Evolutionary conservation across 192 early-diverging fungal species (phyloP).

Genomic region (Bifiguratus adelaidae): DNA sequence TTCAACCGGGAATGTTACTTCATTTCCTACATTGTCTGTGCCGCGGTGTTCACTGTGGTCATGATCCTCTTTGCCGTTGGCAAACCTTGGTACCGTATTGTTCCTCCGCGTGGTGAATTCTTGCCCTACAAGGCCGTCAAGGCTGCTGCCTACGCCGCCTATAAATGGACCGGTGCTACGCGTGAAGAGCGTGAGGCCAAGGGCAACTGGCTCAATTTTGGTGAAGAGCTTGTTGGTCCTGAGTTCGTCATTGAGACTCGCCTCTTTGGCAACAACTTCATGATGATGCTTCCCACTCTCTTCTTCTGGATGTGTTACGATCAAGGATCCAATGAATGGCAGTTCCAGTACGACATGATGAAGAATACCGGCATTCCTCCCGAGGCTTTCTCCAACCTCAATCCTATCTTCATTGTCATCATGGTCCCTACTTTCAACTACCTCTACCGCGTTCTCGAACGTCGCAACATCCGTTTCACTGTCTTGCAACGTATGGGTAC

Average conservation of each 20-base stretch:
- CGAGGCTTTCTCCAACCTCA: conserved; percentile 16
- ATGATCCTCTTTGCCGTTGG: conserved; percentile 36
- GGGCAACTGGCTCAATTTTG: conserved; percentile 28
- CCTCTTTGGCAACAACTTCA: conserved; percentile 18
- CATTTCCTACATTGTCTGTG: conserved; percentile 22
- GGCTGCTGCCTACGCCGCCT: conserved; percentile 14
- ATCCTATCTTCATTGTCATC: conserved; percentile 37
- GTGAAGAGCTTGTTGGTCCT: conserved; percentile 25
- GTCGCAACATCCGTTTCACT: conserved; percentile 19
- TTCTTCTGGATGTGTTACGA: conserved; percentile 10
- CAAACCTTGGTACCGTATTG: conserved; percentile 43
- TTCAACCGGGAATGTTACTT: conserved; percentile 31
- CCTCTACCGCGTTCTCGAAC: conserved; percentile 30
- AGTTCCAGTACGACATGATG: conserved; percentile 4
- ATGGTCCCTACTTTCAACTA: conserved; percentile 45
- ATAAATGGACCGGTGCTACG: conserved; percentile 2
- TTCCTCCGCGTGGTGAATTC: conserved; percentile 48
- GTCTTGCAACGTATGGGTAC: conserved; percentile 42
- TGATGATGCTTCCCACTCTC: conserved; percentile 14
- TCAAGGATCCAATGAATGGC: conserved; percentile 4
- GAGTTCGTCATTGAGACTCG: conserved; percentile 17
- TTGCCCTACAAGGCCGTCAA: conserved; percentile 27
- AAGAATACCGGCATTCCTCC: no score
- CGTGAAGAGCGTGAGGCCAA: conserved; percentile 13
- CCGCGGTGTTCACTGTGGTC: conserved; percentile 28